These are phyloP conservation scores for Pyrus bretschneideri DNA, from an alignment of 306 rosid species.

Conservation along the genomic window DNA sequence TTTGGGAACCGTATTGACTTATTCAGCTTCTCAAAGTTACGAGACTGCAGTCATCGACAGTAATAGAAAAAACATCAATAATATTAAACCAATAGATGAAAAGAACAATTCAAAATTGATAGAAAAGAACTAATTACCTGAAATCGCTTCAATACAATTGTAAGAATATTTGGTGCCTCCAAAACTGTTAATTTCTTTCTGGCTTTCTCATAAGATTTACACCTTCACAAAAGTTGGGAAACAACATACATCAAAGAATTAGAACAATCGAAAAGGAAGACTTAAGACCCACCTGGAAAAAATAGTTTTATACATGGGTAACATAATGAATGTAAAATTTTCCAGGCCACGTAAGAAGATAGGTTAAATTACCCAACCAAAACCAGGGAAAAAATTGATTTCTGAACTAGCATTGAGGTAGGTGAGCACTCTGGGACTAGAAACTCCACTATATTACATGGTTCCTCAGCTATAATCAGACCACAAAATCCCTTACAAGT, in stretches of 20 bases:
- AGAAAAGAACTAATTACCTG: constrained; percentile 41
- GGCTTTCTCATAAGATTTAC: constrained; percentile 73
- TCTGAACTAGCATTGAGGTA: not conserved
- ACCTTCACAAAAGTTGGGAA: constrained; percentile 29
- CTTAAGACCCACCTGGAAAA: not conserved
- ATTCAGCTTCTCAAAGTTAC: constrained; percentile 64
- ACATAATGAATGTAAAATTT: not conserved
- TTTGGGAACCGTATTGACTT: constrained; percentile 62
- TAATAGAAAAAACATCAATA: constrained; percentile 12
- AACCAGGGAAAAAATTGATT: not conserved
- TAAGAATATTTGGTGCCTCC: constrained; percentile 79
- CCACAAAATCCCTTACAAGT: not conserved
- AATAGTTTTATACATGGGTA: not conserved
- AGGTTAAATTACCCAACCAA: not conserved
- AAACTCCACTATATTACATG: not conserved
- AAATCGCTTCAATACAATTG: constrained; percentile 72
- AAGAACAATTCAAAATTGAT: constrained; percentile 1
- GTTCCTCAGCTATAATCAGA: not conserved
- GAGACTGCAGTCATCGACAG: constrained; percentile 46
- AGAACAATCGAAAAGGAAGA: not conserved
- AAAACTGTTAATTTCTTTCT: constrained; percentile 62
- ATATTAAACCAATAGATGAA: not conserved
- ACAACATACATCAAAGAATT: not conserved
- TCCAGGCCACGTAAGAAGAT: not conserved
- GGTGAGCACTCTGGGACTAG: not conserved